phyloP scores from a whole-genome alignment of 805 yeast genomes.

The Zygotorulaspora danielsina region DNA sequence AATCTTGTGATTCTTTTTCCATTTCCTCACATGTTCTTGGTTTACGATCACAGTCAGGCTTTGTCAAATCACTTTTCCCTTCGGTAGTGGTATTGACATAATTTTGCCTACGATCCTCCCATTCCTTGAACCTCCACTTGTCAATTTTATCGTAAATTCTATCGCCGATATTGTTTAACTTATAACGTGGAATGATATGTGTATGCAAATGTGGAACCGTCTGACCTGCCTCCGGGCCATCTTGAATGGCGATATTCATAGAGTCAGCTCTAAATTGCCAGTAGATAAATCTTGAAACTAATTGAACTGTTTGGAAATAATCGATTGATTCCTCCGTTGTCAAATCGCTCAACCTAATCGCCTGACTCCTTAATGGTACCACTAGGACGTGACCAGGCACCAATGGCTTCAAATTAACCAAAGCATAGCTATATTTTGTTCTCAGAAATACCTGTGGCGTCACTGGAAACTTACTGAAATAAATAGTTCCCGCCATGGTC shows the following conservation, averaged over 20 bases:
- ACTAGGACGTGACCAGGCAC: conserved; percentile 92
- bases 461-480: conserved; percentile 34
- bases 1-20: conserved; percentile 63
- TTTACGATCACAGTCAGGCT: conserved; percentile 50
- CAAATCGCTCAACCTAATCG: conserved; percentile 63
- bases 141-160: conserved; percentile 68
- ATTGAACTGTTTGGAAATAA: conserved; percentile 70
- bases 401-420: conserved; percentile 88
- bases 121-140: conserved; percentile 45
- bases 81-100: conserved; percentile 27
- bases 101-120: conserved; percentile 31
- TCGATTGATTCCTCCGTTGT: conserved; percentile 69
- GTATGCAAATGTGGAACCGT: conserved; percentile 94
- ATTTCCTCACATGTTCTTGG: conserved; percentile 61
- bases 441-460: conserved; percentile 37
- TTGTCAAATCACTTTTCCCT: conserved; percentile 30
- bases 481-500: conserved; percentile 21
- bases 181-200: conserved; percentile 83
- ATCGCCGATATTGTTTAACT: conserved; percentile 57
- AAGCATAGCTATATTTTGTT: conserved; percentile 67
- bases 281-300: conserved; percentile 64
- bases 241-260: conserved; percentile 88
- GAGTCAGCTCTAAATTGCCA: conserved; percentile 72
- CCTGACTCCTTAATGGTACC: conserved; percentile 67
- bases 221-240: conserved; percentile 95